Evolutionary conservation across 2,329 filamentous ascomycete species (phyloP).

Genomic region (Pseudogymnoascus destructans): DNA sequence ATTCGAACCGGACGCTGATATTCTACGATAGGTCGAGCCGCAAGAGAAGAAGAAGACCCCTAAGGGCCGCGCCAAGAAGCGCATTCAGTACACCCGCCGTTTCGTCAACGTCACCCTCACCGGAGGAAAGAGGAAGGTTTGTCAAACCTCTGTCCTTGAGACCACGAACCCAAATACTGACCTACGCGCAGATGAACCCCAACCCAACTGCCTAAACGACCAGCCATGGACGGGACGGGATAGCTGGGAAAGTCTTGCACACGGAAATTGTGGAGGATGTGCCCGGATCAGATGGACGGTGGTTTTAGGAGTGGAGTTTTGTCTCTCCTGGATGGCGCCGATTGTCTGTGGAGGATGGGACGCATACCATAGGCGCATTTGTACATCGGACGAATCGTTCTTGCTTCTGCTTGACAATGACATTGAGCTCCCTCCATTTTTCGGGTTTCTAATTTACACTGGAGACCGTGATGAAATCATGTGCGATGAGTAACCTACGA

Average conservation of each 20-base stretch:
- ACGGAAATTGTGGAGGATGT: constrained; percentile 16
- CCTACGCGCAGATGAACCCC: constrained; percentile 59
- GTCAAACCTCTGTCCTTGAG: constrained; percentile 19
- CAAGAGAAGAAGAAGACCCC: constrained; percentile 95
- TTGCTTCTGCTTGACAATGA: constrained; percentile 17
- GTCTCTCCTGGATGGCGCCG: constrained; percentile 20
- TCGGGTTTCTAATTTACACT: not conserved
- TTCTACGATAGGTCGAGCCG: constrained; percentile 55
- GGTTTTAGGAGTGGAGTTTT: constrained; percentile 19
- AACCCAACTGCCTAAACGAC: constrained; percentile 57
- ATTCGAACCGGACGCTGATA: constrained; percentile 17
- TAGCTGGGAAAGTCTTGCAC: constrained; percentile 12
- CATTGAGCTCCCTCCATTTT: constrained; percentile 7
- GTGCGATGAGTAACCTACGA: not conserved
- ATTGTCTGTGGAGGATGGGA: constrained; percentile 23
- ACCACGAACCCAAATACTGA: constrained; percentile 14
- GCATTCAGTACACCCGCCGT: constrained; percentile 87
- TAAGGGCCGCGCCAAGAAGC: constrained; percentile 97
- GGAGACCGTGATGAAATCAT: not conserved
- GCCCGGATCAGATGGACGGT: constrained; percentile 21
- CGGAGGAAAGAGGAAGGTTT: constrained; percentile 95
- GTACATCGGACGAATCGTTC: constrained; percentile 22
- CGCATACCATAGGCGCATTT: constrained; percentile 25
- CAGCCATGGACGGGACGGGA: constrained; percentile 14
- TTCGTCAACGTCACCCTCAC: constrained; percentile 98